Evolutionary conservation across 139 green algal species (phyloP), one percentile per base, ranked within the genome.

Genomic region (Coccomyxa sp.): DNA sequence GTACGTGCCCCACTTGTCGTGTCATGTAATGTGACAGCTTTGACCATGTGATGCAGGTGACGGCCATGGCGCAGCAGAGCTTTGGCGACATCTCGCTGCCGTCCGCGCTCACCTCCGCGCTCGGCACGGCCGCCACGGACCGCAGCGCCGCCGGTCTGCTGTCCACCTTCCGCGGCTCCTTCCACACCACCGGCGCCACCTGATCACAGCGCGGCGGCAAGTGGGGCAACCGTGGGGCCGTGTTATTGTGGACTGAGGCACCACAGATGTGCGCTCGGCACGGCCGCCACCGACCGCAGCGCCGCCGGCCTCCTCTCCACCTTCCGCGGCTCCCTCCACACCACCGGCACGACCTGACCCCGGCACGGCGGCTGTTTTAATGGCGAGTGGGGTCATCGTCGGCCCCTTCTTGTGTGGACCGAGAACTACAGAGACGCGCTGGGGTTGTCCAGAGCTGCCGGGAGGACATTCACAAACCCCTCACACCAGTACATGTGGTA

Each of bases 31-130:
- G 38, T 51, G 7, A 51, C 3, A 51, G 38, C 38, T 51, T 51
- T 51, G 7, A 3, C 7, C 3, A 51, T 51, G 38, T 51, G 38
- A 7, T 51, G 38, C 38, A 51, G 38, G 38, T 51, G 67, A 87
- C 60, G 13, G 79, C 79, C 76, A 76, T 87, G 78, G 84, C 80
- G 17, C 75, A 85, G 76, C 68, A 82, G 58, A 79, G 31, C 59
- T 82, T 85, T 27, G 31, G 67, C 1, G 58, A 80, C 45, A 76
- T 67, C 18, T 16, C 67, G 31, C 81, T 85, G 81, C 74, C 57
- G 3, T 85, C 81, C 16, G 76, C 81, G 25, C 59, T 85, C 74
- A 63, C 59, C 60, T 63, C 25, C 0, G 79, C 79, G 13, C 27
- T 76, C 25, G 17, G 31, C 28, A 28, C 63, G 18, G 63, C 18